Conservation (phyloP, 768 basidiomycete genomes). For the Agaricus blazei region DNA sequence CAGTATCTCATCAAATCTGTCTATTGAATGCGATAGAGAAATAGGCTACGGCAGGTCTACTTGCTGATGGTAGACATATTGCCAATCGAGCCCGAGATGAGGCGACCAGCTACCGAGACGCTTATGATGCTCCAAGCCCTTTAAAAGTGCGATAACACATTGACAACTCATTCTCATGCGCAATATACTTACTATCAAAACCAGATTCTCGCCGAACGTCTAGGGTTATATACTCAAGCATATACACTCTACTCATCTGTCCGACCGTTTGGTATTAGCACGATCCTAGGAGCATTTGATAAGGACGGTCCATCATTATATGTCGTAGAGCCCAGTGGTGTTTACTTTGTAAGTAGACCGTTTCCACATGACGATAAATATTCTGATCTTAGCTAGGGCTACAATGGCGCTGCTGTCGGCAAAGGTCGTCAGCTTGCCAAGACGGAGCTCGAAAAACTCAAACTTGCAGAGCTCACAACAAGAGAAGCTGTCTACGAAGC, state of each 20-base stretch:
- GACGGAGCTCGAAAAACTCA: conserved; percentile 96
- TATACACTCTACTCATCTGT: conserved; percentile 99
- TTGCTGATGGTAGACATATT: conserved; percentile 90
- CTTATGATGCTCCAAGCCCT: conserved; percentile 67
- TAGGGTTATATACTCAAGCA: conserved; percentile 87
- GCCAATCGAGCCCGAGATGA: conserved; percentile 84
- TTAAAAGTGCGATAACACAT: conserved; percentile 58
- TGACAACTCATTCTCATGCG: background rate
- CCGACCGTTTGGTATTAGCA: conserved; percentile 93
- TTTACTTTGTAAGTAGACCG: conserved; percentile 64
- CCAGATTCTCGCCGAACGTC: conserved; percentile 55
- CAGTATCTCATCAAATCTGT: background rate
- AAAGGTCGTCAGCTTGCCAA: conserved; percentile 98
- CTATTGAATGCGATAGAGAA: conserved; percentile 7
- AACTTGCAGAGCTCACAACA: conserved; percentile 71
- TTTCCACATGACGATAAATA: background rate
- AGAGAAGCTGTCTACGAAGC: conserved; percentile 89
- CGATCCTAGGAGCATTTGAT: conserved; percentile 87
- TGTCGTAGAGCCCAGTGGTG: conserved; percentile 92
- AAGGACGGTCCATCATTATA: conserved; percentile 82
- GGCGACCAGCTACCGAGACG: conserved; percentile 66
- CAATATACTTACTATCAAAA: background rate
- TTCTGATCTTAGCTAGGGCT: conserved; percentile 53
- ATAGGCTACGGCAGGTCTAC: conserved; percentile 88
- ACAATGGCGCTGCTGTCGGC: conserved; percentile 93